Conservation (phyloP, 345 rosid genomes). For the Triadica sebifera region DNA sequence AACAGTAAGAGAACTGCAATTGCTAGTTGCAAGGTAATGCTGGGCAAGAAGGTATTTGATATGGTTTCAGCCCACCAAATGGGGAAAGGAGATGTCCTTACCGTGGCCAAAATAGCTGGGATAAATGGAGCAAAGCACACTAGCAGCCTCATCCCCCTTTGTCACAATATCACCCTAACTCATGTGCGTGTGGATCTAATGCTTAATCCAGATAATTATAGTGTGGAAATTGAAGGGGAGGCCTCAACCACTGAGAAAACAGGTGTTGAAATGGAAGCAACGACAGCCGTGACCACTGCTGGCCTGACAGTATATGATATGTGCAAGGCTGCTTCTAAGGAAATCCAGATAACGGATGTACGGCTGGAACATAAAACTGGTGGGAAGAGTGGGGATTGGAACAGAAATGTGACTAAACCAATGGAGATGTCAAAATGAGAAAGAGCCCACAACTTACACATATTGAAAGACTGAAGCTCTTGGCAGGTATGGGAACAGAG, state of each 20-base stretch:
- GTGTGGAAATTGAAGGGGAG: slow-evolving; percentile 81
- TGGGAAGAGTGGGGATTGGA: slow-evolving; percentile 83
- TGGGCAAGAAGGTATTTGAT: slow-evolving; percentile 71
- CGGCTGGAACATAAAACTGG: slow-evolving; percentile 72
- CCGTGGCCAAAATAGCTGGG: slow-evolving; percentile 88
- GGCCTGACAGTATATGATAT: slow-evolving; percentile 91
- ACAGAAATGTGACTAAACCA: background rate
- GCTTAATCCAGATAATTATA: slow-evolving; percentile 55
- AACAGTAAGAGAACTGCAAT: slow-evolving; percentile 61
- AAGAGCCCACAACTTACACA: too few species aligned
- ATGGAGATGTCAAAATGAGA: background rate
- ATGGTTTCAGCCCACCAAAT: slow-evolving; percentile 75
- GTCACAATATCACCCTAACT: slow-evolving; percentile 73
- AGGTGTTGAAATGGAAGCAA: slow-evolving; percentile 93
- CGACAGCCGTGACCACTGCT: slow-evolving; percentile 78
- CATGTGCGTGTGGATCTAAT: slow-evolving; percentile 66
- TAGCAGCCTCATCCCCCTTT: slow-evolving; percentile 74
- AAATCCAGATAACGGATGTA: slow-evolving; percentile 55
- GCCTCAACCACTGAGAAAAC: slow-evolving; percentile 77
- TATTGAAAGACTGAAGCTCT: background rate
- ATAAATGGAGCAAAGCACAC: slow-evolving; percentile 87
- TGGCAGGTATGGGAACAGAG: background rate
- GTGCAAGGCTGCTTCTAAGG: slow-evolving; percentile 98
- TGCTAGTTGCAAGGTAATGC: slow-evolving; percentile 72
- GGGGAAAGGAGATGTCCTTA: slow-evolving; percentile 94